phyloP scores from a whole-genome alignment of 192 early-diverging fungal genomes.

The Thamnidium elegans region DNA sequence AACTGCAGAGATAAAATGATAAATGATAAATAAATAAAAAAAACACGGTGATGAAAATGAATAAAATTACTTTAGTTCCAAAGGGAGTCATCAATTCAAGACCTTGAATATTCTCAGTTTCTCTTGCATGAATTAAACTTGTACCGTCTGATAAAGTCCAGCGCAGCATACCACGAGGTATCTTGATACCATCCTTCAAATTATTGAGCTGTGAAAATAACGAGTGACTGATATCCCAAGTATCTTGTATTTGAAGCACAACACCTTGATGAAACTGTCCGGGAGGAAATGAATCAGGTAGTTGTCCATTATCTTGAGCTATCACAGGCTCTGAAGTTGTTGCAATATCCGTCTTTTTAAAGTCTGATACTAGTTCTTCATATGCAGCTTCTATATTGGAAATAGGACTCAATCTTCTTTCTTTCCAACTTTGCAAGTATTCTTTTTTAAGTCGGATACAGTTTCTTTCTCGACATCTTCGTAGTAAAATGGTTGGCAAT shows the following conservation, averaged over 20 bases:
- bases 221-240: neutral
- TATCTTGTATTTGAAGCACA: constrained; percentile 5
- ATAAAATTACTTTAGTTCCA: neutral
- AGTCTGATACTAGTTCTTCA: neutral
- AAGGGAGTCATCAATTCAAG: neutral
- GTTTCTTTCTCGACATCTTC: too few relatives aligned
- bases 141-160: neutral
- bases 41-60: neutral
- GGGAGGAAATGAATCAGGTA: neutral
- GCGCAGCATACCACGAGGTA: neutral
- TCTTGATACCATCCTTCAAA: neutral
- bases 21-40: neutral
- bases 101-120: neutral
- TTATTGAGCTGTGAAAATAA: neutral
- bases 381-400: neutral
- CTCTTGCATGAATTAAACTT: neutral
- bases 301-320: neutral
- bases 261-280: neutral
- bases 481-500: too few relatives aligned
- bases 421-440: neutral
- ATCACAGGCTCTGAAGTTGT: neutral
- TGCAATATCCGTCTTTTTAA: neutral
- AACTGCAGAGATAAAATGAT: neutral
- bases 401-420: neutral
- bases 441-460: constrained; percentile 1